phyloP scores from a whole-genome alignment of 306 rosid species.

The Citrullus amarus region DNA sequence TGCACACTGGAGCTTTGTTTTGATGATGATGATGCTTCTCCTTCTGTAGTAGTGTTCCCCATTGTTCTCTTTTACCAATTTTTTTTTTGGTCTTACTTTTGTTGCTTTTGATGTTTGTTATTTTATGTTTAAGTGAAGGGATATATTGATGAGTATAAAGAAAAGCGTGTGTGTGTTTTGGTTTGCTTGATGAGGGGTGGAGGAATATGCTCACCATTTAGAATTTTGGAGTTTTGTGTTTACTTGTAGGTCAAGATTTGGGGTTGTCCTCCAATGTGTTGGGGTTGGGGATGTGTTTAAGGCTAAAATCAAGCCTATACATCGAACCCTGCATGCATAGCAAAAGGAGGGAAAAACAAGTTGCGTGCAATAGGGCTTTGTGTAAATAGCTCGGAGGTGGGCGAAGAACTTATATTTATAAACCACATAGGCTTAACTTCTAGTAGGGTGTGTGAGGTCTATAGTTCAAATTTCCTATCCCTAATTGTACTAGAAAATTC shows the following conservation, averaged over 20 bases:
- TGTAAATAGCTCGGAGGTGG: too few species aligned
- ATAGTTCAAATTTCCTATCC: too few species aligned
- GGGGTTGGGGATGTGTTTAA: not conserved
- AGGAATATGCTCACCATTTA: not conserved
- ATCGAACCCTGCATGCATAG: too few species aligned
- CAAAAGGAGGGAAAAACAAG: too few species aligned
- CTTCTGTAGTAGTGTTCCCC: not conserved
- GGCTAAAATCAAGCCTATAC: not conserved
- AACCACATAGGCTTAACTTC: too few species aligned
- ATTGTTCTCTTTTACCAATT: not conserved
- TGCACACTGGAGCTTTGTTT: not conserved
- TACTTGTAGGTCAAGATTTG: not conserved
- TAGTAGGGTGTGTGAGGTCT: too few species aligned
- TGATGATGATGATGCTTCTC: not conserved
- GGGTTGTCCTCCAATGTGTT: not conserved
- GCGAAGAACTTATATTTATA: too few species aligned
- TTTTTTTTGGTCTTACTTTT: too few species aligned
- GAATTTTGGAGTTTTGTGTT: not conserved
- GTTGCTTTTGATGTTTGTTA: too few species aligned
- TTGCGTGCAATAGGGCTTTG: not conserved
- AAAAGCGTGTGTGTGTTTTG: not conserved
- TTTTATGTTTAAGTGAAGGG: not conserved
- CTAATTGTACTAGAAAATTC: too few species aligned
- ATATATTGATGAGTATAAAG: not conserved
- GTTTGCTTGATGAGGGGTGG: not conserved